Base-by-base conservation (phyloP, 2,329 filamentous ascomycete genomes). In the Verticillium tricorpus region DNA sequence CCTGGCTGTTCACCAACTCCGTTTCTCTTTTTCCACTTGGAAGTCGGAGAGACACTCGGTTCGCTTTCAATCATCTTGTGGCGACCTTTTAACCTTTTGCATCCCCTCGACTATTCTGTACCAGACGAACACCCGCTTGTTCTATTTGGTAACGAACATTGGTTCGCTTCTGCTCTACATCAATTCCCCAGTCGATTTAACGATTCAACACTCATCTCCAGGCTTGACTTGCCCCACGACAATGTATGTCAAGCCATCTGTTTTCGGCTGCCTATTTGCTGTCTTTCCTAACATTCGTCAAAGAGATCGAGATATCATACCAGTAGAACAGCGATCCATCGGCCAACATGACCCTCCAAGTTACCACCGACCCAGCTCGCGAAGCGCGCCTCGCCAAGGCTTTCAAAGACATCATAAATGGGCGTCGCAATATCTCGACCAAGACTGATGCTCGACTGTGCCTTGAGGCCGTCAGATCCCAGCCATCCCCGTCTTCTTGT, bases 361-460 rank as follows among this genome's bases (percentile, higher is more conserved):
- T 8, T 22, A 14, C 55, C 28, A 14, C 55, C 3, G 55, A 63
- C 14, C 5, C 59, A 2, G 54, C 12, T 19, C 62, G 64, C 15
- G 28, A 55, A 15, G 31, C 57, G n/a, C 67, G 65, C 17, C 62
- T 68, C 2, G 55, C 57, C 17, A 65, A 63, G 19, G 40, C 59
- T 9, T 67, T 68, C 37, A 22, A 56, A 19, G 60, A 63, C 2
- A 62, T 67, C 54, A 55, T 67, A 22, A 55, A 63, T 15, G 66
- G 66, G 2, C 59, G 52, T 1, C 61, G 58, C 22, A 15, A 32
- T 12, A 57, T 68, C 28, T 40, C 28, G 3, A 64, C 37, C 15
- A 12, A 59, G 12, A 56, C 61, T 4, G 67, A 69, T 15, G 72
- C 72, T 1, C 66, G 65, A 8, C 59, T 71, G 8, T 75, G 72